Percentiles rank a stretch among this genome's conserved stretches.
These are phyloP conservation scores for Ensete glaucum DNA, from an alignment of 176 grass and related monocot genomes.

Conservation along the genomic window DNA sequence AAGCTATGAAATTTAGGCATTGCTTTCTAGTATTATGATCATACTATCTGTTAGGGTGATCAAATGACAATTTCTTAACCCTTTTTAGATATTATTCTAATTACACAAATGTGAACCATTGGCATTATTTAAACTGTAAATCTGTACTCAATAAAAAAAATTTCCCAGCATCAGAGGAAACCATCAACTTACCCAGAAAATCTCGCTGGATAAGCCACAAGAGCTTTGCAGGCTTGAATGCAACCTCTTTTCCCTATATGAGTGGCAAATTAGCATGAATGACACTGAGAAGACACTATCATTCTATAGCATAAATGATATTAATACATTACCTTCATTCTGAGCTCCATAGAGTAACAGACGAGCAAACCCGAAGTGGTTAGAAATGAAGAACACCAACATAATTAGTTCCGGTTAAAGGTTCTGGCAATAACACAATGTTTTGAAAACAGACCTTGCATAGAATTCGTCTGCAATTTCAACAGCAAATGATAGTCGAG, in stretches of 20 bases:
- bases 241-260: slow-evolving; percentile 76
- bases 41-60: no score
- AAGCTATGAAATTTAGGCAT: no score
- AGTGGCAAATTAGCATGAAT: background rate
- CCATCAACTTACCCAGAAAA: slow-evolving; percentile 65
- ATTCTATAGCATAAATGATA: slow-evolving; percentile 12
- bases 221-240: slow-evolving; percentile 95
- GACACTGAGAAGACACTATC: background rate
- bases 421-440: slow-evolving; percentile 8
- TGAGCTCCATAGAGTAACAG: slow-evolving; percentile 28
- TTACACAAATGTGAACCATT: background rate
- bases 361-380: slow-evolving; percentile 21
- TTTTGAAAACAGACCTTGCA: slow-evolving; percentile 45
- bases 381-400: slow-evolving; percentile 31
- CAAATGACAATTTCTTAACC: no score
- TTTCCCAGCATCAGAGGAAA: background rate
- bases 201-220: slow-evolving; percentile 94
- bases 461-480: slow-evolving; percentile 97
- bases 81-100: no score
- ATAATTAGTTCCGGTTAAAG: background rate
- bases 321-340: slow-evolving; percentile 72
- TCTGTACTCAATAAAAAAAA: background rate
- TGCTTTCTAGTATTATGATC: no score
- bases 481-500: slow-evolving; percentile 82
- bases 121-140: background rate